Conservation (phyloP, 192 early-diverging fungal genomes). For the Borealophlyctis nickersoniae region DNA sequence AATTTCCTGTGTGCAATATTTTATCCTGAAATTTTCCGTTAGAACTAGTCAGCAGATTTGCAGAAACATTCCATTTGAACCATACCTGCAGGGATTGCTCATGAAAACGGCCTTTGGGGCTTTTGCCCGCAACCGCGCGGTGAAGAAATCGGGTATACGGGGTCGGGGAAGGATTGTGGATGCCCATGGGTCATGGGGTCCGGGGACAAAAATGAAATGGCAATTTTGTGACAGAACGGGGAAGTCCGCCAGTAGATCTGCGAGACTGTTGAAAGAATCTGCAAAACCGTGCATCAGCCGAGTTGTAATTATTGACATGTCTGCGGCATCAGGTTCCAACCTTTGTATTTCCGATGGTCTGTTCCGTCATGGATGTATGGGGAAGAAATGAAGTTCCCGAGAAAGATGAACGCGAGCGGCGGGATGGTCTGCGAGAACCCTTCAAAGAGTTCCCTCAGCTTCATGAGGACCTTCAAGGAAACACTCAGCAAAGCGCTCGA, state of each 20-base stretch:
- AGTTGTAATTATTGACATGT: neutral
- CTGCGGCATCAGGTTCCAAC: slow-evolving; percentile 19
- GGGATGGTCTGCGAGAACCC: slow-evolving; percentile 63
- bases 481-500: neutral
- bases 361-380: slow-evolving; percentile 64
- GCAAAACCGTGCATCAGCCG: neutral
- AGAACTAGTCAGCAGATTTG: no score
- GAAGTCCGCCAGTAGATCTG: slow-evolving; percentile 66
- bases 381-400: slow-evolving; percentile 81
- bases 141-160: slow-evolving; percentile 71
- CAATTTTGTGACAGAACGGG: slow-evolving; percentile 48
- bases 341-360: slow-evolving; percentile 63
- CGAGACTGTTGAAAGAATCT: slow-evolving; percentile 52
- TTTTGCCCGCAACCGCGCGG: slow-evolving; percentile 53
- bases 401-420: slow-evolving; percentile 82
- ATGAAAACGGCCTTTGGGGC: slow-evolving; percentile 64
- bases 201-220: slow-evolving; percentile 91
- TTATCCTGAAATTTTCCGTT: slow-evolving; percentile 53
- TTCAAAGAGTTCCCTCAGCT: slow-evolving; percentile 69
- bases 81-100: slow-evolving; percentile 79
- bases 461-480: slow-evolving; percentile 56
- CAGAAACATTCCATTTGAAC: no score
- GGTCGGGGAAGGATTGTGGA: slow-evolving; percentile 69
- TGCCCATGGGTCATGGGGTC: slow-evolving; percentile 78
- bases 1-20: slow-evolving; percentile 88